Conservation (phyloP, 148 eudicot genomes). For the Vaccinium darrowii region DNA sequence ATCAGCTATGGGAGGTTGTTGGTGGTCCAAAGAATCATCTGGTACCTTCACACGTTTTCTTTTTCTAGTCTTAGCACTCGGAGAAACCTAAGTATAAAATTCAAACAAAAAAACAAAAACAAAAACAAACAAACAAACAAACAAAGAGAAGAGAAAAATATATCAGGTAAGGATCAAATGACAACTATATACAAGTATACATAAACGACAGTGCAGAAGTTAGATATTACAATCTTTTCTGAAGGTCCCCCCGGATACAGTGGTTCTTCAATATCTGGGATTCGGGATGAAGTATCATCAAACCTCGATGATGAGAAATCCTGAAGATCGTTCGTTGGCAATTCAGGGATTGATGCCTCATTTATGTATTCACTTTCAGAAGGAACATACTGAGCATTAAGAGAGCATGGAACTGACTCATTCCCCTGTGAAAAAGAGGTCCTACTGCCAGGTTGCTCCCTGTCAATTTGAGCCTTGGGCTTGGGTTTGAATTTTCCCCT, state of each 20-base stretch:
- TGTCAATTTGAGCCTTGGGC: slow-evolving; percentile 43
- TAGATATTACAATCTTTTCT: slow-evolving; percentile 27
- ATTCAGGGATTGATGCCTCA: slow-evolving; percentile 25
- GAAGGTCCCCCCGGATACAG: slow-evolving; percentile 19
- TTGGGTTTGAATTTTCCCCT: slow-evolving; percentile 55
- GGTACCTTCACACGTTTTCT: slow-evolving; percentile 11
- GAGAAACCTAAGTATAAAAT: slow-evolving; percentile 21
- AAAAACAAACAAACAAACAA: neutral
- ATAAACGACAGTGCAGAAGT: neutral
- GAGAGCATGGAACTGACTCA: slow-evolving; percentile 27
- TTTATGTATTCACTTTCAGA: slow-evolving; percentile 31
- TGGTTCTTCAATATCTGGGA: slow-evolving; percentile 27
- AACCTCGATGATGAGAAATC: slow-evolving; percentile 31
- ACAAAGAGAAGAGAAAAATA: too few species aligned
- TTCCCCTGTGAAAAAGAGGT: slow-evolving; percentile 13
- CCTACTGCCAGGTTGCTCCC: slow-evolving; percentile 12
- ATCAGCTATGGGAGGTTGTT: slow-evolving; percentile 16
- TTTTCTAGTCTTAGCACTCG: slow-evolving; percentile 26
- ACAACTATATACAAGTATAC: neutral
- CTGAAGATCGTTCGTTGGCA: slow-evolving; percentile 28
- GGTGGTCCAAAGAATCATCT: slow-evolving; percentile 29
- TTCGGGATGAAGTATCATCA: slow-evolving; percentile 32
- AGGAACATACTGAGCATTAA: slow-evolving; percentile 23
- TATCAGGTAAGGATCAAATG: neutral
- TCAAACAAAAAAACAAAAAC: neutral